Evolutionary conservation across 2,329 filamentous ascomycete genomes (phyloP).

Genomic region (Cordyceps tenuipes): DNA sequence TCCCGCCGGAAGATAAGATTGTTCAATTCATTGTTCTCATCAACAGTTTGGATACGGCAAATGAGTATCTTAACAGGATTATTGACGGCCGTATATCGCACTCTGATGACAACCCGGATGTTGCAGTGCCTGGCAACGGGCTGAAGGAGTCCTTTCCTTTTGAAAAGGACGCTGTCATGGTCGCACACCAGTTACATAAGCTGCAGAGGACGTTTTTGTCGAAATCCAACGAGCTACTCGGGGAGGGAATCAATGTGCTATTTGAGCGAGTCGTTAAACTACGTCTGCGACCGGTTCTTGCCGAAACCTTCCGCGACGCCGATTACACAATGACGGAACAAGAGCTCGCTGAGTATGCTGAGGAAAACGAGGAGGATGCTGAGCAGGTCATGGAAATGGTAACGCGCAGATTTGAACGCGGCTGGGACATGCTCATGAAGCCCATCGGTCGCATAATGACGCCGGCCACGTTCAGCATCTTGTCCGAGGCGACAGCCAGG

Average conservation of each 20-base stretch:
- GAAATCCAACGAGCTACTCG: conserved; percentile 74
- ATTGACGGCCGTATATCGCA: conserved; percentile 57
- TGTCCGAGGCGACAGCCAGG: conserved; percentile 64
- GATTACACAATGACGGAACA: conserved; percentile 69
- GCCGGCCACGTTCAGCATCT: conserved; percentile 61
- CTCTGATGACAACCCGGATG: conserved; percentile 28
- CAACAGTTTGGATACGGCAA: conserved; percentile 89
- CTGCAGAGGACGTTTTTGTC: conserved; percentile 64
- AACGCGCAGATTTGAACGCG: conserved; percentile 68
- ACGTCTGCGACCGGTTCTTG: conserved; percentile 73
- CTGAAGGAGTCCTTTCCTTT: conserved; percentile 70
- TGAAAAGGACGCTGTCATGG: conserved; percentile 62
- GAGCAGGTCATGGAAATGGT: conserved; percentile 58
- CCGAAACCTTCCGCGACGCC: conserved; percentile 83
- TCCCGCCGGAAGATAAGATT: conserved; percentile 82
- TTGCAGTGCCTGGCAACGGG: conserved; percentile 29
- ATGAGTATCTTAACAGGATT: conserved; percentile 85
- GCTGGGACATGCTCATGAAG: conserved; percentile 78
- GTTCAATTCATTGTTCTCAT: conserved; percentile 86
- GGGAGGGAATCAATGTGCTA: conserved; percentile 75
- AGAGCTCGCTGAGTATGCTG: conserved; percentile 48
- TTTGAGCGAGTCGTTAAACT: conserved; percentile 82
- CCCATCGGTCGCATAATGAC: conserved; percentile 83
- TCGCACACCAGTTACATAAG: conserved; percentile 57
- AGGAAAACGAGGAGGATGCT: conserved; percentile 45